phyloP scores from a whole-genome alignment of 2,329 filamentous ascomycete genomes.

The Aspergillus texensis region DNA sequence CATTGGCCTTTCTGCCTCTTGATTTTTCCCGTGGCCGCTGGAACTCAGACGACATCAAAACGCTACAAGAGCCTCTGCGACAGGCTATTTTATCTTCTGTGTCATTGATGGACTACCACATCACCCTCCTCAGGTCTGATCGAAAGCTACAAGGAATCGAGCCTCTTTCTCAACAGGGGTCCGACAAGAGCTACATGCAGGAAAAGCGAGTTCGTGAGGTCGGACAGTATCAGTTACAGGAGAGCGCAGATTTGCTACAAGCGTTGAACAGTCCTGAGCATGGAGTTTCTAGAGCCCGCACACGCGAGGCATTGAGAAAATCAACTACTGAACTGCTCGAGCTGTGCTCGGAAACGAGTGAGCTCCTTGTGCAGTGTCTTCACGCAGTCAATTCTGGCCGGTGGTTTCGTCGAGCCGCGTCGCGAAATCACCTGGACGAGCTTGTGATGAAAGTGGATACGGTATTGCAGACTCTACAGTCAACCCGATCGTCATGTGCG shows the following conservation, averaged over 20 bases:
- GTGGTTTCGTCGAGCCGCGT: conserved; percentile 27
- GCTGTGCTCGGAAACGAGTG: conserved; percentile 27
- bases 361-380: conserved; percentile 27
- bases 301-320: conserved; percentile 34
- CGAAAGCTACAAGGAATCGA: background rate
- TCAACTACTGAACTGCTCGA: conserved; percentile 31
- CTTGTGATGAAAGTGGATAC: conserved; percentile 9
- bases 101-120: conserved; percentile 47
- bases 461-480: conserved; percentile 27
- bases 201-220: conserved; percentile 24
- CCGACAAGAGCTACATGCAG: conserved; percentile 9
- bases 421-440: conserved; percentile 19
- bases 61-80: conserved; percentile 39
- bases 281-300: conserved; percentile 33
- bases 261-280: conserved; percentile 45
- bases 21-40: conserved; percentile 52
- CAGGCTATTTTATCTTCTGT: conserved; percentile 38
- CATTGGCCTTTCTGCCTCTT: conserved; percentile 48
- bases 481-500: conserved; percentile 17
- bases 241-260: conserved; percentile 38
- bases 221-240: conserved; percentile 35
- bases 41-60: conserved; percentile 48
- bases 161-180: background rate
- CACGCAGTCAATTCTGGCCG: conserved; percentile 30
- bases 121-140: conserved; percentile 25